Evolutionary conservation across 345 rosid genomes (phyloP), one percentile per base, ranked within the genome.

Genomic region (Punica granatum): DNA sequence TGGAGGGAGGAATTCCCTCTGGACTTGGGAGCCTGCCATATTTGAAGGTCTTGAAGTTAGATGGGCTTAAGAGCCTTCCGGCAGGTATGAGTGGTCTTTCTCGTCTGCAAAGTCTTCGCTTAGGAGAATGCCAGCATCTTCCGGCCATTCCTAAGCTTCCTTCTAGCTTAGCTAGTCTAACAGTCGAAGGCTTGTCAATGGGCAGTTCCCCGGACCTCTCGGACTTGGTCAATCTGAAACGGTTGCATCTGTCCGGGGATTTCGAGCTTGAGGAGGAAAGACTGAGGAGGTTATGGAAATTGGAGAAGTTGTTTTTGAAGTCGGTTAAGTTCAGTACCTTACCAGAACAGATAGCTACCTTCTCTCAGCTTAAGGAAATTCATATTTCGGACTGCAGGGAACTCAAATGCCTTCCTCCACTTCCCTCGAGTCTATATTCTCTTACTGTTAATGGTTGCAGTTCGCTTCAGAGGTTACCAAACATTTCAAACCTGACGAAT

Each of bases 11-110:
- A 49, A 49, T 49, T n/a, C 54, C 54, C 1, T 5, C 25, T 4
- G 54, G 11, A 49, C 9, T 49, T 21, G 54, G 54, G 54, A 18
- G 16, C 25, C 54, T 49, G 10, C 26, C 54, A 4, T 4, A 21
- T n/a, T 49, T 49, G 54, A 49, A 49, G 54, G 54, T 49, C 19
- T n/a, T 49, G 54, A 49, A n/a, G 16, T n/a, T 49, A 19, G 54
- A 49, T 25, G 54, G 54, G 54, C 54, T 49, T 19, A 49, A 49
- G 54, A 49, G 54, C 54, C 54, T 49, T 49, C 54, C 54, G 23
- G 54, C 12, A 49, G 54, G 54, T 6, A 49, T 49, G 54, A 9
- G 25, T 21, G 8, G 54, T 49, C 54, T 49, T 19, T 49, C 54
- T 9, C 54, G 54, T 49, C 26, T 49, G 26, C 54, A 49, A 21